Base-by-base conservation (phyloP, 2,329 filamentous ascomycete genomes). In the Arthroderma uncinatum region DNA sequence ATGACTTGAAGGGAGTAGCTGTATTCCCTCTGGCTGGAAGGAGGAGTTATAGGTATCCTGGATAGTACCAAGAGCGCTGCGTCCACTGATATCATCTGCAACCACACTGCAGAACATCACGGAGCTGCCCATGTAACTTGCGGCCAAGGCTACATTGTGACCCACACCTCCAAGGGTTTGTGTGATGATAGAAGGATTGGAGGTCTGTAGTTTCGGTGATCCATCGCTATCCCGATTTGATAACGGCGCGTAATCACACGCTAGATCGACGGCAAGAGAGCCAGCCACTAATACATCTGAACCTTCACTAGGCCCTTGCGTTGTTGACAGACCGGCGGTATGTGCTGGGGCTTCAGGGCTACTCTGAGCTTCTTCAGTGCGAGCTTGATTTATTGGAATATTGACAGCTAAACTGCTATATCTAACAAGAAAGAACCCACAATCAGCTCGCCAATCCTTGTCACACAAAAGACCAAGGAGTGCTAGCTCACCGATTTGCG, bases 161-260 rank as follows among this genome's bases (percentile, higher is more conserved):
- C 89, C 93, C 6, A 97, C 93, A 5, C 93, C 93, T 10, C 93
- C 93, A 6, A 96, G 80, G 0, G 86, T 88, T 67, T 95, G 89
- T 36, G 76, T 82, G 62, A 96, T 94, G 12, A 77, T 75, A 6
- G 90, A 83, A 53, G 88, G 88, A 66, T 97, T 97, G 0, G 92
- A 97, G 0, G 90, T 95, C 59, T 91, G 81, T 37, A 84, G 75
- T 55, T 67, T 63, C 59, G 68, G 76, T 59, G 64, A 63, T 9
- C 61, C 60, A 1, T 66, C 63, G 10, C 60, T 59, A 1, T 66
- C 59, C 34, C 73, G 68, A 25, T 68, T 67, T 7, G 70, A 61
- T 12, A 76, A 69, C 10, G 80, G 79, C 25, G 74, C 66, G 66
- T 85, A 93, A 69, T 96, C 87, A 75, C 92, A 96, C 62, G 85